Evolutionary conservation across 176 grass and related monocot genomes (phyloP).

Genomic region (Aegilops bicornis): DNA sequence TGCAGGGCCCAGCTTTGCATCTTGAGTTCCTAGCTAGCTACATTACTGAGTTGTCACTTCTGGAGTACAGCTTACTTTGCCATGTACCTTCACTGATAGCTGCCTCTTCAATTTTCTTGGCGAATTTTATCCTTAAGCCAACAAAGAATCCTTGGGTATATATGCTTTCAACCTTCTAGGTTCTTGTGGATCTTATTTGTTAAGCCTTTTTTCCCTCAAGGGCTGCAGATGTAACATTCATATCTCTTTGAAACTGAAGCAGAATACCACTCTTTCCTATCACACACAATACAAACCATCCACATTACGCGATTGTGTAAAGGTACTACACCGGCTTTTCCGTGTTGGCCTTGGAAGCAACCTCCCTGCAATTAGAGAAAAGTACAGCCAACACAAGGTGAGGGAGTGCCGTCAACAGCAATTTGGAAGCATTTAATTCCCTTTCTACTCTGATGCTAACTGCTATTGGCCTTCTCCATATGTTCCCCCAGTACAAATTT

Average conservation of each 20-base stretch:
- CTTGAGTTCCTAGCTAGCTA: conserved; percentile 90
- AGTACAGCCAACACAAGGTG: conserved; percentile 96
- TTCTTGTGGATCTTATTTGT: not conserved
- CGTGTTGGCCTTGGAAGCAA: conserved; percentile 58
- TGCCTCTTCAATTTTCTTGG: conserved; percentile 82
- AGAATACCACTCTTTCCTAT: conserved; percentile 74
- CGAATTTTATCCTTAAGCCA: conserved; percentile 79
- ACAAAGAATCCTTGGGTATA: conserved; percentile 79
- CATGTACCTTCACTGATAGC: conserved; percentile 77
- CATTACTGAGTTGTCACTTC: conserved; percentile 80
- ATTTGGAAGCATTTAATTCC: conserved; percentile 2
- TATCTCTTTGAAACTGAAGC: conserved; percentile 12
- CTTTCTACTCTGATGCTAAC: conserved; percentile 14
- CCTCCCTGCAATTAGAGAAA: conserved; percentile 81
- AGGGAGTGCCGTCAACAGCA: conserved; percentile 4
- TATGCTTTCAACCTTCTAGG: conserved; percentile 2
- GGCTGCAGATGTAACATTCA: too few relatives aligned
- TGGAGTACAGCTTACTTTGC: conserved; percentile 85
- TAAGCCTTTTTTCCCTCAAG: too few relatives aligned
- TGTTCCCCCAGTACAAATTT: conserved; percentile 71
- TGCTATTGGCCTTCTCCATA: not conserved
- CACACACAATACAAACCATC: conserved; percentile 77
- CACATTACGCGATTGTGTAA: conserved; percentile 58
- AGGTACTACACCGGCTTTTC: conserved; percentile 60
- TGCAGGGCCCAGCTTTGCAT: conserved; percentile 55